Evolutionary conservation across 2,329 filamentous ascomycete genomes (phyloP), one percentile per base, ranked within the genome.

Genomic region (Penicillium glabrum): DNA sequence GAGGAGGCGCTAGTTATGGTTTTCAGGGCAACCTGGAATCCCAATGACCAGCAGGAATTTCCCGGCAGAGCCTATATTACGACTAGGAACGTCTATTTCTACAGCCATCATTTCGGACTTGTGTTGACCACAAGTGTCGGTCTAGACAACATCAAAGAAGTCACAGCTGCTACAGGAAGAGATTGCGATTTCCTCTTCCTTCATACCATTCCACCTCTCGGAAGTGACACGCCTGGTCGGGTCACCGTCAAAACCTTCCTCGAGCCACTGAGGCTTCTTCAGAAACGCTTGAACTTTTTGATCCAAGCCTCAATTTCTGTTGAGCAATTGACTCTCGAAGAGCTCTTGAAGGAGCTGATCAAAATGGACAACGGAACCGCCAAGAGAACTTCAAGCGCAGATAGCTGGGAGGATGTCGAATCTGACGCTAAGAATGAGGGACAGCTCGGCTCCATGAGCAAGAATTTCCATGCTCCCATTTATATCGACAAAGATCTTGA

Each of bases 131-230:
- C 92, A 50, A 85, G 85, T 16, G 85, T 96, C 50, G 86, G 83
- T 53, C 80, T 99, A 56, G 83, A 87, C 53, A 86, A 84, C 21
- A 91, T 99, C 55, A 86, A 86, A 9, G 95, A 98, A 74, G 91
- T 98, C 43, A 97, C 91, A 24, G 90, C 90, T 37, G 91, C 91
- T 2, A 89, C 91, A 13, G 95, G 95, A 21, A 88, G 88, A 70
- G 92, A 97, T 67, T 96, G 91, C 69, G 95, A 99, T 75, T 96
- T 93, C 72, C 83, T 98, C 29, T 96, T 92, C 71, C 76, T 99
- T 39, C 93, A 97, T 69, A 82, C 89, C 52, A 87, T 89, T 66
- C 82, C 87, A 48, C 79, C 79, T 44, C 83, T 83, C 53, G 84
- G 85, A 56, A 84, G 82, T 58, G 81, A 82, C 44, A 86, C 84